Base-by-base conservation (phyloP, 2,329 filamentous ascomycete genomes). In the Fusarium sp. region DNA sequence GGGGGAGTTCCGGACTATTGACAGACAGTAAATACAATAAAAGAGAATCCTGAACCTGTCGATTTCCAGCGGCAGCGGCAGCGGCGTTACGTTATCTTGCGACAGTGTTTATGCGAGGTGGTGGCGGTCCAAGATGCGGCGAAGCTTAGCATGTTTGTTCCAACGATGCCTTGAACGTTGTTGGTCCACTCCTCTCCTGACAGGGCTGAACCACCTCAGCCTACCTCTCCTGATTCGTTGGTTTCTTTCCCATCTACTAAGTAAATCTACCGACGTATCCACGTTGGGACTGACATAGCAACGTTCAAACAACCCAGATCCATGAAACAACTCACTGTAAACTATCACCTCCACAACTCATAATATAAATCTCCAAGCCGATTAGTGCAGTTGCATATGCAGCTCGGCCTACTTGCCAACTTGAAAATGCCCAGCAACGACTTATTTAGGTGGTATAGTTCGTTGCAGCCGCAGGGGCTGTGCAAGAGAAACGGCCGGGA, bases 11-110 rank as follows among this genome's bases (percentile, higher is more conserved):
- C 35, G 46, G 45, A 43, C 38, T 45, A 29, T 29, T 23, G 25
- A 32, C 37, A 48, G 38, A 47, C 51, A 62, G 48, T 15, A 49
- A 13, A 14, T 15, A 57, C 31, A 61, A 57, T 37, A 42, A 62
- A 50, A 49, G 46, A 44, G 31, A 17, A 44, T 31, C n/a, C 17
- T 35, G 4, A 39, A 43, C 43, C 32, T 23, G 31, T 33, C 4
- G 9, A 29, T 29, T 29, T 29, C 13, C 27, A 29, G 4, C 27
- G 27, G 27, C 27, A 29, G 4, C 27, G 27, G 27, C 27, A 10
- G 27, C 13, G 27, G 31, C 31, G 14, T 33, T 7, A 3, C 13
- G 13, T 33, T 14, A 14, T 10, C 3, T 13, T 14, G 6, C 5
- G 31, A n/a, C 23, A 25, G 23, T 8, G 23, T 25, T 25, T 25